These are phyloP conservation scores for Magnusiomyces ingens DNA, from an alignment of 1,139 yeast species.

Conservation along the genomic window DNA sequence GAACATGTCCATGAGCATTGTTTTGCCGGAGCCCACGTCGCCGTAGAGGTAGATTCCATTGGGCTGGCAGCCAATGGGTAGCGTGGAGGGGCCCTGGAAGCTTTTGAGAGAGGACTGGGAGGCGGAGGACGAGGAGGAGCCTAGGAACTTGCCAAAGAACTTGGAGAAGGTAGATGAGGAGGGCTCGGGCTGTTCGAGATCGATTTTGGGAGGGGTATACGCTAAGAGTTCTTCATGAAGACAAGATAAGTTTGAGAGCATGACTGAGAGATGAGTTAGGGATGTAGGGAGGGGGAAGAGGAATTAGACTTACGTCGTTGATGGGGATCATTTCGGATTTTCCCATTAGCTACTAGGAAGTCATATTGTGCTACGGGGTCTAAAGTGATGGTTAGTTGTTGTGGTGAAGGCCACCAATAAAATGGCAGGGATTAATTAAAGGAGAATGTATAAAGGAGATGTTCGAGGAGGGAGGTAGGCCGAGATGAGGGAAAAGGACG, in stretches of 20 bases:
- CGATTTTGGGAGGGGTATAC: conserved; percentile 22
- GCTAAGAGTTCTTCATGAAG: conserved; percentile 22
- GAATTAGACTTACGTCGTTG: conserved; percentile 37
- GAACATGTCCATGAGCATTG: conserved; percentile 95
- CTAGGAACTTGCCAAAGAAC: conserved; percentile 16
- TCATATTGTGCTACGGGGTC: conserved; percentile 49
- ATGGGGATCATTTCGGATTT: conserved; percentile 56
- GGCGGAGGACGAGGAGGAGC: conserved; percentile 5
- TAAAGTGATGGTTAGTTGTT: not conserved
- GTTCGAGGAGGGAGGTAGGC: too few species aligned
- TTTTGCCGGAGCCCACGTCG: conserved; percentile 97
- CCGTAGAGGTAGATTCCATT: conserved; percentile 89
- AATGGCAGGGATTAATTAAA: too few species aligned
- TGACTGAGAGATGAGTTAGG: conserved; percentile 10
- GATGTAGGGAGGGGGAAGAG: not conserved
- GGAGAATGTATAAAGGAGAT: too few species aligned
- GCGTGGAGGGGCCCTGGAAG: conserved; percentile 8
- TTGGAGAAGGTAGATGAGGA: not conserved
- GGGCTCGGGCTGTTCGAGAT: conserved; percentile 3
- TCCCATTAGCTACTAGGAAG: conserved; percentile 44
- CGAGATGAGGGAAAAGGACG: too few species aligned
- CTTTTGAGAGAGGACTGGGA: not conserved
- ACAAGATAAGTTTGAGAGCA: conserved; percentile 24
- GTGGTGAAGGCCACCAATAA: too few species aligned
- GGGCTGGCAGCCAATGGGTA: conserved; percentile 38